Evolutionary conservation across 192 early-diverging fungal genomes (phyloP), one percentile per base, ranked within the genome.

Genomic region (Coemansia sp.): DNA sequence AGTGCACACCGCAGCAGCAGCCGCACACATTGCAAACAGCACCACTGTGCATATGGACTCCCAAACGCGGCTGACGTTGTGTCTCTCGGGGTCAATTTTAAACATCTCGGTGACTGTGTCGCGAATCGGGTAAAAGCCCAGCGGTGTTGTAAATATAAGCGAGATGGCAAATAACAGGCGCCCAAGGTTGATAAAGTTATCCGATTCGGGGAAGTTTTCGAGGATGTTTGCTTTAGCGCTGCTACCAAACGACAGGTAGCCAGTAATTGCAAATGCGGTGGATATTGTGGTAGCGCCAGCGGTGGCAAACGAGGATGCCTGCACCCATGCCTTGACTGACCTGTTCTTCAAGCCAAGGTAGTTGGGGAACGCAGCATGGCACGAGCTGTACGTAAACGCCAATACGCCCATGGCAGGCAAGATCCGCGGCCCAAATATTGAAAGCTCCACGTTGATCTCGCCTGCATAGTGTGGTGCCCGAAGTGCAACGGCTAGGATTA

Each of bases 371-470:
- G 81, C 85, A 5, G 84, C 82, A 48, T 88, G 87, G 14, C 82
- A 73, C 16, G 84, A 87, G 40, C 84, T 77, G 65, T 84, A 87
- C 0, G 85, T 81, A 51, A 88, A 88, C 0, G 84, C 73, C 60
- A 87, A 72, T 40, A 87, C 80, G 11, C 85, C 87, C 42, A 87
- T 78, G 5, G 85, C 83, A 0, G 83, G 80, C 32, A 88, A 65
- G 12, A 87, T 73, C 52, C 83, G 84, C 14, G 77, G 68, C 3
- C 87, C 87, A 47, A 86, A 73, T 7, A 75, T 29, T 51, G 73
- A 48, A 51, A 69, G 35, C 51, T 69, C 11, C 58, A 78, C 24
- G 53, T 48, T 28, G 66, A 70, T 31, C 72, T 76, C 25, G 68
- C 67, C 24, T 46, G 81, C 33, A 71, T 77, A 69, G 68, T 83